Conservation (phyloP, 2,329 filamentous ascomycete species). For the Calonectria pseudoturangicola region DNA sequence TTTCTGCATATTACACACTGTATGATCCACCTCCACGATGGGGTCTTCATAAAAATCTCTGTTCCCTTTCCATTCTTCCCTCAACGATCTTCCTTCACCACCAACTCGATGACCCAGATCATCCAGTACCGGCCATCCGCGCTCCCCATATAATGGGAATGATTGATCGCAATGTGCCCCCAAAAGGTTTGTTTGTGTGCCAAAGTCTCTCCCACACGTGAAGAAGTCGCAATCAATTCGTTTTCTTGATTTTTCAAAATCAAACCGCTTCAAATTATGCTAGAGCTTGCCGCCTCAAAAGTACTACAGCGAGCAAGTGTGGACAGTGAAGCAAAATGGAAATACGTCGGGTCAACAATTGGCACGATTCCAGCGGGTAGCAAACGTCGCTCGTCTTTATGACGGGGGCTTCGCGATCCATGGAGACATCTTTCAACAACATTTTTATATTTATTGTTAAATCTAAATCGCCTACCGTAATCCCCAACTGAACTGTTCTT, state of each 20-base stretch:
- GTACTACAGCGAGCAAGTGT: conserved; percentile 77
- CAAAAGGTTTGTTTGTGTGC: conserved; percentile 47
- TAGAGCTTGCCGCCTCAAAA: conserved; percentile 78
- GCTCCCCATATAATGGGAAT: conserved; percentile 30
- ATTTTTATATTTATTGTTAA: conserved; percentile 40
- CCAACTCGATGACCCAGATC: background rate
- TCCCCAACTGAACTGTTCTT: conserved; percentile 38
- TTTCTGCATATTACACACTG: background rate
- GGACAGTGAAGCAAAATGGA: conserved; percentile 81
- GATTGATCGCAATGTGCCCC: conserved; percentile 39
- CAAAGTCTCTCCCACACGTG: conserved; percentile 13
- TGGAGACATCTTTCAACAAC: conserved; percentile 59
- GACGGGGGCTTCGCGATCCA: conserved; percentile 58
- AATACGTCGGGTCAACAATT: conserved; percentile 55
- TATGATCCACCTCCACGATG: conserved; percentile 39
- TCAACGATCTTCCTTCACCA: conserved; percentile 29
- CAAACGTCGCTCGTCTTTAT: conserved; percentile 54
- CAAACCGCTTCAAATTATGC: conserved; percentile 75
- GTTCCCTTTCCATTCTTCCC: background rate
- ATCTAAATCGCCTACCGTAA: background rate
- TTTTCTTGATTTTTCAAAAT: background rate
- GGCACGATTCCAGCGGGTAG: conserved; percentile 56
- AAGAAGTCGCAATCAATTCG: conserved; percentile 14
- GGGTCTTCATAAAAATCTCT: conserved; percentile 44
- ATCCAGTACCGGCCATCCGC: conserved; percentile 27